Conservation (phyloP, 208 protist genomes). For the Leishmania aethiopica region DNA sequence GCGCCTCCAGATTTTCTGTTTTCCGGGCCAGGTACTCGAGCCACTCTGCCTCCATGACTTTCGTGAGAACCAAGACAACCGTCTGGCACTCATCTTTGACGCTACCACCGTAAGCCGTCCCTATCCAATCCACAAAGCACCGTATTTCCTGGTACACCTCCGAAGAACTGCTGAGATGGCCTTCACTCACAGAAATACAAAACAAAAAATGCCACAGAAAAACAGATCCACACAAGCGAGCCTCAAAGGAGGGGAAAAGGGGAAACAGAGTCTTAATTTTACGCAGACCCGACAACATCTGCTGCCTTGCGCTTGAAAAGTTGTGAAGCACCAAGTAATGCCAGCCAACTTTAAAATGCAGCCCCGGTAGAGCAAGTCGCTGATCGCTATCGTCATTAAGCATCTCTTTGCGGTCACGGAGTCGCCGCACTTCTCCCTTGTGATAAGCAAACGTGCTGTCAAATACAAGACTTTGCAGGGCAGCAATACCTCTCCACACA, state of each 20-base stretch:
- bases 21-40: slow-evolving; percentile 48
- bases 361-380: slow-evolving; percentile 22
- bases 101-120: slow-evolving; percentile 27
- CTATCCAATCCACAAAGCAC: slow-evolving; percentile 50
- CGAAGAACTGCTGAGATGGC: slow-evolving; percentile 37
- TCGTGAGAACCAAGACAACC: slow-evolving; percentile 36
- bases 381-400: neutral
- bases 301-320: slow-evolving; percentile 32
- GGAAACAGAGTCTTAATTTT: slow-evolving; percentile 35
- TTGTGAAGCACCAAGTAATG: slow-evolving; percentile 62
- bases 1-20: slow-evolving; percentile 29
- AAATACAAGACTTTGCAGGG: slow-evolving; percentile 19
- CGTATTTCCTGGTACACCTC: slow-evolving; percentile 37
- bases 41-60: slow-evolving; percentile 55
- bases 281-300: slow-evolving; percentile 46
- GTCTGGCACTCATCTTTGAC: slow-evolving; percentile 41
- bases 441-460: slow-evolving; percentile 26
- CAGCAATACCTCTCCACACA: slow-evolving; percentile 23
- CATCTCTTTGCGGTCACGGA: slow-evolving; percentile 20
- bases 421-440: slow-evolving; percentile 28
- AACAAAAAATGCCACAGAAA: slow-evolving; percentile 56
- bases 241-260: slow-evolving; percentile 44
- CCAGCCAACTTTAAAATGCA: slow-evolving; percentile 66
- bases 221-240: slow-evolving; percentile 48
- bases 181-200: slow-evolving; percentile 37